phyloP scores from a whole-genome alignment of 192 early-diverging fungal genomes.

The Mycoemilia scoparia region DNA sequence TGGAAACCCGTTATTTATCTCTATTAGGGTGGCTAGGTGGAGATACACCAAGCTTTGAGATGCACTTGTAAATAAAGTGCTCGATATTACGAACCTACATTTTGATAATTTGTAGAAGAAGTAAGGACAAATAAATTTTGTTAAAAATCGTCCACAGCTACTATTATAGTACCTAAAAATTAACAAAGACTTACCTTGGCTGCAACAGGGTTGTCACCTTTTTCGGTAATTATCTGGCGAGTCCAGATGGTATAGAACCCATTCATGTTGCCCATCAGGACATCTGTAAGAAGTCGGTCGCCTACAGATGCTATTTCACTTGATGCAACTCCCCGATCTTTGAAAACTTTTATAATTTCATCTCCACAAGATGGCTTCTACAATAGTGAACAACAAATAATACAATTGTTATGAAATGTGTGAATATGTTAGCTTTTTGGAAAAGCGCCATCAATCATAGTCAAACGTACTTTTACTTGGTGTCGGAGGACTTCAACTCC shows the following conservation, averaged over 20 bases:
- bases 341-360: constrained; percentile 34
- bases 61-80: constrained; percentile 6
- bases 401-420: constrained; percentile 10
- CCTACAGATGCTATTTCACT: constrained; percentile 57
- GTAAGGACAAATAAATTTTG: no score
- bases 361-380: constrained; percentile 67
- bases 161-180: no score
- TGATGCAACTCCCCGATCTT: constrained; percentile 8
- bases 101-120: no score
- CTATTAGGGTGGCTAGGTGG: constrained; percentile 6
- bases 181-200: no score
- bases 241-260: constrained; percentile 59
- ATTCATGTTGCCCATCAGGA: constrained; percentile 61
- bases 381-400: no score
- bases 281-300: constrained; percentile 73
- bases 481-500: constrained; percentile 43
- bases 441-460: no score
- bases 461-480: no score
- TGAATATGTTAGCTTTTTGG: constrained; percentile 1
- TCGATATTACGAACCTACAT: constrained; percentile 9
- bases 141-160: no score
- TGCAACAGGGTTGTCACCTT: constrained; percentile 66
- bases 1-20: no score
- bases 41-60: background rate
- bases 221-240: constrained; percentile 40